phyloP scores from a whole-genome alignment of 345 rosid genomes.

The Dipteronia dyeriana region DNA sequence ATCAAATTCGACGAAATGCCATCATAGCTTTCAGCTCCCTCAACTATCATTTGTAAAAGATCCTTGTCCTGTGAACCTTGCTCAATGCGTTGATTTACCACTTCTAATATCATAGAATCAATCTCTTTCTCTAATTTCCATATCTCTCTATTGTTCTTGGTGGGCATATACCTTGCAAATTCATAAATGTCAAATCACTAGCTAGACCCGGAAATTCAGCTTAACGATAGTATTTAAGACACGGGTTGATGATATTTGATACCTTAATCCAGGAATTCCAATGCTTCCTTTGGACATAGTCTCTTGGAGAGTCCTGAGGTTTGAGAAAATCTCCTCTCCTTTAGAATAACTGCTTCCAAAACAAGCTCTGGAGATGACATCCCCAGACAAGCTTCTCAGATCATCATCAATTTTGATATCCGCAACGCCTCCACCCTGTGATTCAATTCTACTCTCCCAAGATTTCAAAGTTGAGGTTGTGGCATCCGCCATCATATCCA shows the following conservation, averaged over 20 bases:
- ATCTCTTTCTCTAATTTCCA: constrained; percentile 47
- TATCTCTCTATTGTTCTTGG: constrained; percentile 31
- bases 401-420: constrained; percentile 31
- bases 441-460: constrained; percentile 38
- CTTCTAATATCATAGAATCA: constrained; percentile 22
- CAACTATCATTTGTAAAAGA: constrained; percentile 45
- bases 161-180: constrained; percentile 32
- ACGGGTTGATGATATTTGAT: not conserved
- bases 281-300: constrained; percentile 25
- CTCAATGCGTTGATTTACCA: constrained; percentile 30
- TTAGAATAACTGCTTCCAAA: constrained; percentile 48
- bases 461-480: constrained; percentile 22
- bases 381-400: constrained; percentile 49
- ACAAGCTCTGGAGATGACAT: constrained; percentile 49
- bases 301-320: constrained; percentile 41
- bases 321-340: constrained; percentile 48
- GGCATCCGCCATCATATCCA: constrained; percentile 38
- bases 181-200: not conserved
- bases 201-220: not conserved
- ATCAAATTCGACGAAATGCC: constrained; percentile 4
- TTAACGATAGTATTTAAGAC: not conserved
- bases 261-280: constrained; percentile 40
- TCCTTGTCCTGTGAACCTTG: constrained; percentile 26
- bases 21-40: constrained; percentile 24
- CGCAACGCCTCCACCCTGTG: constrained; percentile 19